Evolutionary conservation across 345 rosid species (phyloP), one percentile per base, ranked within the genome.

Genomic region (Populus davidiana): DNA sequence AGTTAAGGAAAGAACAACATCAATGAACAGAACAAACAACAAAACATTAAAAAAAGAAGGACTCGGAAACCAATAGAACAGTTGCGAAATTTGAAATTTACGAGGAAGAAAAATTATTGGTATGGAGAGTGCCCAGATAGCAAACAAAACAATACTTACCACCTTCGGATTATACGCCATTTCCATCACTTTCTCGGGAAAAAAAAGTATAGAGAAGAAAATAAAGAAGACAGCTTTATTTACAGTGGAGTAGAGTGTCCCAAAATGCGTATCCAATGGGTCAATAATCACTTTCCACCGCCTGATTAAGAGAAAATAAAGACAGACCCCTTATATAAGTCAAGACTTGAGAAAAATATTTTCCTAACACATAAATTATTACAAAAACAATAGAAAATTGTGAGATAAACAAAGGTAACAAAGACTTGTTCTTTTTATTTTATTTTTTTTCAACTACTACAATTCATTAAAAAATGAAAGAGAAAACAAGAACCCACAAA

Each of bases 111-210:
- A 52, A 44, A 43, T 41, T 75, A 70, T 59, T n/a, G 23, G 1
- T 59, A 59, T 59, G 1, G 29, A 59, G 63, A 59, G 63, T n/a
- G 10, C 79, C 82, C 78, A 25, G 75, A 78, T 44, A 71, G 23
- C 39, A 59, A 36, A 25, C 7, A 18, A 17, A 23, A 2, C 10
- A 38, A 36, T 56, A 38, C 89, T 87, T 67, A 86, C 93, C 89
- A 85, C 35, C 89, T 87, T 89, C 69, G 91, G 82, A 73, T 79
- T 85, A 38, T 87, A 93, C 88, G 85, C 86, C 87, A 74, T 81
- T 69, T 85, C 87, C 85, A 69, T 81, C 64, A 79, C 73, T 83
- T 75, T 82, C 81, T 63, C 41, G 59, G 74, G 79, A 69, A 79
- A 81, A 65, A 29, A 38, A 71, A 64, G 67, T 23, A 14, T 10